These are phyloP conservation scores for Cryptococcus sp. DNA, from an alignment of 1,284 basidiomycete species.

Conservation along the genomic window DNA sequence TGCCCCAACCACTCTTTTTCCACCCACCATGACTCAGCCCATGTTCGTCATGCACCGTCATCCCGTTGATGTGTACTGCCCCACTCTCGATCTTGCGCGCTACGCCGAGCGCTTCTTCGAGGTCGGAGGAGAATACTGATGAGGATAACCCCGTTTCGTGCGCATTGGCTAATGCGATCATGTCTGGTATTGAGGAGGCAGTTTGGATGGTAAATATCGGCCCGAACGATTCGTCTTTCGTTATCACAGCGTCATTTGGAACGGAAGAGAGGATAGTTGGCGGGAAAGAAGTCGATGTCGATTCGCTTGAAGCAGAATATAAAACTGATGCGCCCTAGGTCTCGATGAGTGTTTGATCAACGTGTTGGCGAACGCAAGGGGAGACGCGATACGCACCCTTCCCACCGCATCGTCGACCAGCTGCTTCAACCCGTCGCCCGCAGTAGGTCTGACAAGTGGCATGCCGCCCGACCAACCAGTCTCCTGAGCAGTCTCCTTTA, in stretches of 20 bases:
- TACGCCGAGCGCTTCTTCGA: constrained; percentile 22
- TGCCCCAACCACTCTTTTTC: constrained; percentile 40
- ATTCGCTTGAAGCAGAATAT: constrained; percentile 10
- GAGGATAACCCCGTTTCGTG: constrained; percentile 31
- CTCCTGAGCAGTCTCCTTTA: constrained; percentile 11
- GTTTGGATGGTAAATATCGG: constrained; percentile 35
- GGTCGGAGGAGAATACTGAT: constrained; percentile 28
- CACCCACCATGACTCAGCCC: constrained; percentile 43
- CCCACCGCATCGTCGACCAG: constrained; percentile 34
- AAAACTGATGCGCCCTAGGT: constrained; percentile 20
- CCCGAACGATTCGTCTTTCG: constrained; percentile 38
- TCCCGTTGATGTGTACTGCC: constrained; percentile 44
- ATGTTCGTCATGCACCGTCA: constrained; percentile 45
- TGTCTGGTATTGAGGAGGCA: constrained; percentile 18
- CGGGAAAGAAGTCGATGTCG: constrained; percentile 16
- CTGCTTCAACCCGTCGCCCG: constrained; percentile 21
- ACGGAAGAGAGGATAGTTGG: constrained; percentile 31
- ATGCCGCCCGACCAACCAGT: constrained; percentile 19
- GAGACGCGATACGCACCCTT: constrained; percentile 19
- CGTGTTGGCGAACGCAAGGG: no score
- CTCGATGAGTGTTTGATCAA: no score
- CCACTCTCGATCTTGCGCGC: constrained; percentile 31
- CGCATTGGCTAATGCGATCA: constrained; percentile 31
- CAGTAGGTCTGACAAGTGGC: constrained; percentile 30
- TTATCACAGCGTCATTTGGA: constrained; percentile 11